phyloP scores from a whole-genome alignment of 106 monocot genomes.

The Hemerocallis citrina region DNA sequence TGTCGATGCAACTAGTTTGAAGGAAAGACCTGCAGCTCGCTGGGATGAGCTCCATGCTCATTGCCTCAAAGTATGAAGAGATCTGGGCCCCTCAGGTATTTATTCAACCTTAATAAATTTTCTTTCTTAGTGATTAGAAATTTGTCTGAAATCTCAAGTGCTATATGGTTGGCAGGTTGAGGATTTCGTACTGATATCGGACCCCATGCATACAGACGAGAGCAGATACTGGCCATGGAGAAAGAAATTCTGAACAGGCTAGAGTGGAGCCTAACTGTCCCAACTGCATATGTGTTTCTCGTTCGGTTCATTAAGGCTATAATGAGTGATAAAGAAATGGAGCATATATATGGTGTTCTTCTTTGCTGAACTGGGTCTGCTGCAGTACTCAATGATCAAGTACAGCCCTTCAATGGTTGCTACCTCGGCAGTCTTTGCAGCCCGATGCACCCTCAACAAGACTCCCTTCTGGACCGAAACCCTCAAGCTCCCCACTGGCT shows the following conservation, averaged over 20 bases:
- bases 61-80: slow-evolving; percentile 68
- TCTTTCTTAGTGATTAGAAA: no score
- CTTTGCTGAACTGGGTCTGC: slow-evolving; percentile 23
- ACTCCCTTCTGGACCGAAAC: slow-evolving; percentile 13
- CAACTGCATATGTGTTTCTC: slow-evolving; percentile 35
- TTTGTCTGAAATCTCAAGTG: no score
- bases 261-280: slow-evolving; percentile 44
- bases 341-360: slow-evolving; percentile 34
- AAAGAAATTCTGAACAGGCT: slow-evolving; percentile 42
- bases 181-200: no score
- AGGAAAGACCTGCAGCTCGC: slow-evolving; percentile 59
- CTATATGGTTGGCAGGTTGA: no score
- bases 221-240: slow-evolving; percentile 43
- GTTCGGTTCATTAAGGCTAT: slow-evolving; percentile 37
- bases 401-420: slow-evolving; percentile 23
- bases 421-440: slow-evolving; percentile 18
- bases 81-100: slow-evolving; percentile 60
- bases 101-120: no score
- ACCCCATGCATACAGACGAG: slow-evolving; percentile 29
- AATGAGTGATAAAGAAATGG: slow-evolving; percentile 28
- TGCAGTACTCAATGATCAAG: slow-evolving; percentile 8
- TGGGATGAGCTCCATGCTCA: slow-evolving; percentile 53
- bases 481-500: slow-evolving; percentile 22
- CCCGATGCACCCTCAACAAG: slow-evolving; percentile 20
- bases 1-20: slow-evolving; percentile 20